Base-by-base conservation (phyloP, 1,139 yeast species). In the Arxiozyma telluris region DNA sequence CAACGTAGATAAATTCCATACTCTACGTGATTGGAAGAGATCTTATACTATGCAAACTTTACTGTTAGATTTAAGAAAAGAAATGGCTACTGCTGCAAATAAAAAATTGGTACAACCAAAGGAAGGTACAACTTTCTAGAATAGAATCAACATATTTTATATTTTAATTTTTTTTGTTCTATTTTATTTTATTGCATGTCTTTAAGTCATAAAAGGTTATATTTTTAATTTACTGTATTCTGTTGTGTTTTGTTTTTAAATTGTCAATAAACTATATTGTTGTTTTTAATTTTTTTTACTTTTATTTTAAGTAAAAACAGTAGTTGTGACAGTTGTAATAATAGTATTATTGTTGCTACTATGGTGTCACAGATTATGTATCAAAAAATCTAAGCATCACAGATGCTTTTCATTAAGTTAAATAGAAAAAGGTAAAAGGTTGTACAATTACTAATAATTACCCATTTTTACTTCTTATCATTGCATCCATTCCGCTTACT, bases 41-140 rank as follows among this genome's bases (percentile, higher is more conserved):
- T 76, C 83, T 18, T 88, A 85, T 68, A 87, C 94, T 44, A 88
- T 94, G 90, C 98, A 94, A 71, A 88, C 93, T 21, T 79, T 93
- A 18, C 77, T 94, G 61, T 79, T 91, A 61, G 98, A 91, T 65
- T 74, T 94, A 63, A 80, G 98, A 72, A 87, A 80, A 64, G 87
- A 82, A 59, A 91, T 93, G 98, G 96, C 96, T 0, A 73, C 81
- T 23, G 79, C 94, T 8, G 73, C 83, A 20, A 91, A 93, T 71
- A 84, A 90, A 75, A 89, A 88, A 73, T 76, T 93, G 60, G 77
- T 84, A 9, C 99, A 93, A 72, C 98, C 98, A 20, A 74, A 85
- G 12, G 99, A 93, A 73, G 98, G 98, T 18, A 72, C 84, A 43
- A 81, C 83, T 25, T 89, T 84, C 66, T 57, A 47, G 20, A 17